Evolutionary conservation across 2,329 filamentous ascomycete genomes (phyloP), one percentile per base, ranked within the genome.

Genomic region (Fusarium goolgardi): DNA sequence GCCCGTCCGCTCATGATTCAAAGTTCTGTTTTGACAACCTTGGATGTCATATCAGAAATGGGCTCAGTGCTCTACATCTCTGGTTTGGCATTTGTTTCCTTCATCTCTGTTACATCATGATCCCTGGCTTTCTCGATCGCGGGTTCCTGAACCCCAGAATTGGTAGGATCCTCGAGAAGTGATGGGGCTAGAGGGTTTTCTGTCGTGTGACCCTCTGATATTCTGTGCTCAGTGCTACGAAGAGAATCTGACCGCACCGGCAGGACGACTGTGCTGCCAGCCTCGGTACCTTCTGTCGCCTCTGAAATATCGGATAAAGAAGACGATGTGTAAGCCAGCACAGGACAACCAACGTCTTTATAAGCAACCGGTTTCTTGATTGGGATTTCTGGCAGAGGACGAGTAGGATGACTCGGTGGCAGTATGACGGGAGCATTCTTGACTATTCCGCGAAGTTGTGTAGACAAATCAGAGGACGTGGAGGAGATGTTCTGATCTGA

Each of bases 301-400:
- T 74, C 71, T 23, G 69, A 65, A 18, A 74, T 74, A 21, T 59
- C 66, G 31, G 71, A 67, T 6, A 73, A 64, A 10, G 64, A 47
- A 32, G 69, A 71, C 2, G 57, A 58, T 13, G 53, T 45, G 25
- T 60, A 55, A 13, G 63, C 57, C 25, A 55, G 54, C 21, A 60
- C 32, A 25, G 27, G 50, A 15, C 57, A 55, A 21, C 63, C 55
- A 27, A 47, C 54, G 4, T 59, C 63, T 43, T 57, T 55, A 11
- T 56, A 53, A 9, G 44, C 20, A 12, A n/a, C n/a, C 18, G 34
- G n/a, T 23, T 23, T 52, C 21, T 41, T 59, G 16, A 55, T 43
- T 21, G 71, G 72, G 20, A 73, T 55, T 29, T 73, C 61, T 18
- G 72, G 72, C 13, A 74, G 60, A 13, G 72, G 71, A 7, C 70